phyloP scores from a whole-genome alignment of 352 stramenopile species.

The Globisporangium ultimum region DNA sequence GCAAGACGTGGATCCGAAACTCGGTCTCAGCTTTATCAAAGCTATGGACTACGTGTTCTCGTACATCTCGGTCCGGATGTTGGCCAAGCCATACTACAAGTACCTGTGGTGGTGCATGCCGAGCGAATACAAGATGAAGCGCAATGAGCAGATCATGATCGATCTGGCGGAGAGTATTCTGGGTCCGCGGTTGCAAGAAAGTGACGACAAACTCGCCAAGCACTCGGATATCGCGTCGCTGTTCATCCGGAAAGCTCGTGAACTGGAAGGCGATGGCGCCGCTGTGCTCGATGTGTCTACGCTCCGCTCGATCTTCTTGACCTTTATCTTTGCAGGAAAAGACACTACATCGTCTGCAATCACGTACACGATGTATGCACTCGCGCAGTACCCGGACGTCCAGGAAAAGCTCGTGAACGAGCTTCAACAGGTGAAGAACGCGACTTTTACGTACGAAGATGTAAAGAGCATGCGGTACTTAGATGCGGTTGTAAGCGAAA shows the following conservation, averaged over 20 bases:
- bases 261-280: conserved; percentile 9
- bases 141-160: conserved; percentile 19
- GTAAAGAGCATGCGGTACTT: conserved; percentile 64
- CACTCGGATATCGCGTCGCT: conserved; percentile 44
- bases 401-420: conserved; percentile 56
- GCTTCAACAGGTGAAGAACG: conserved; percentile 12
- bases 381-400: conserved; percentile 51
- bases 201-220: conserved; percentile 19
- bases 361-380: conserved; percentile 43
- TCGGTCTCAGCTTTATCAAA: background rate
- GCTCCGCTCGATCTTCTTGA: conserved; percentile 2
- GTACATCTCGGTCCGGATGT: background rate
- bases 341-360: background rate
- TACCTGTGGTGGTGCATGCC: too few species aligned
- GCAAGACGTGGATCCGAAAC: background rate
- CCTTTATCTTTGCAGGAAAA: background rate
- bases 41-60: conserved; percentile 4
- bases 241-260: conserved; percentile 47
- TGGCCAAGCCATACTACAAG: conserved; percentile 53
- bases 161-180: conserved; percentile 41
- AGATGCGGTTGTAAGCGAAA: conserved; percentile 65
- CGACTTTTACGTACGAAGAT: conserved; percentile 40
- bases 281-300: background rate
- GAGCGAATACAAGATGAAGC: conserved; percentile 34
- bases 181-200: conserved; percentile 29